Conservation (phyloP, 2,329 filamentous ascomycete species). For the Pseudogymnoascus destructans region DNA sequence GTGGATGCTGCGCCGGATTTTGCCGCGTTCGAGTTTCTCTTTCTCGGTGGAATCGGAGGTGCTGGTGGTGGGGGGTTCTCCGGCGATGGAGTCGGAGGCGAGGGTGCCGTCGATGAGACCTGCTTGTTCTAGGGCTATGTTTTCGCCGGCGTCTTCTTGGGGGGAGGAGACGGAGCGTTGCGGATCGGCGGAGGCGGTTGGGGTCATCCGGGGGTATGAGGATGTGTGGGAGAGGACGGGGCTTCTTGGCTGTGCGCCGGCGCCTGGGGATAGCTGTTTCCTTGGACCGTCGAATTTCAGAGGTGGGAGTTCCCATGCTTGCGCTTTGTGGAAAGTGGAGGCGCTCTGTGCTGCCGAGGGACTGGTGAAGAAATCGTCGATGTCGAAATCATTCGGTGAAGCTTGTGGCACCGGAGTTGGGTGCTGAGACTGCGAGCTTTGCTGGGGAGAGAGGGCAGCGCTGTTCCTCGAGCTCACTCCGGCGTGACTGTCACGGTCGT, state of each 20-base stretch:
- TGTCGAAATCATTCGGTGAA: slow-evolving; percentile 28
- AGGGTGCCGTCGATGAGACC: slow-evolving; percentile 42
- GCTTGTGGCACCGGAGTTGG: slow-evolving; percentile 21
- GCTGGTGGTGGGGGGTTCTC: slow-evolving; percentile 24
- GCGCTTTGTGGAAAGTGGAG: slow-evolving; percentile 29
- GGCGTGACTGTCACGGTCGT: slow-evolving; percentile 11
- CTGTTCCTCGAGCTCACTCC: slow-evolving; percentile 28
- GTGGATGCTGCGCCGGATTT: slow-evolving; percentile 72
- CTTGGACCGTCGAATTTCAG: slow-evolving; percentile 28
- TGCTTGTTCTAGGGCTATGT: slow-evolving; percentile 52
- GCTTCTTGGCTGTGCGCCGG: slow-evolving; percentile 28
- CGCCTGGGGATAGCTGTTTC: slow-evolving; percentile 27
- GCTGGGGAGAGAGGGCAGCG: slow-evolving; percentile 26
- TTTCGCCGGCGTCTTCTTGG: slow-evolving; percentile 47
- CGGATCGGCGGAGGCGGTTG: slow-evolving; percentile 24
- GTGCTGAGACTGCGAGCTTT: slow-evolving; percentile 28
- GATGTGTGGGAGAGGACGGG: slow-evolving; percentile 23
- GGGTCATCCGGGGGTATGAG: slow-evolving; percentile 25
- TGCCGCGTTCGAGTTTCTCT: slow-evolving; percentile 26
- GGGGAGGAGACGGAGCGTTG: slow-evolving; percentile 23
- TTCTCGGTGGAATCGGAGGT: slow-evolving; percentile 21
- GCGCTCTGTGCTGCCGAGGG: slow-evolving; percentile 32
- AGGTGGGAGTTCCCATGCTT: slow-evolving; percentile 33
- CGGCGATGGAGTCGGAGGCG: slow-evolving; percentile 25
- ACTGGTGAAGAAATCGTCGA: slow-evolving; percentile 37